phyloP scores from a whole-genome alignment of 139 green algal species.

The Spirogloea muscicola region DNA sequence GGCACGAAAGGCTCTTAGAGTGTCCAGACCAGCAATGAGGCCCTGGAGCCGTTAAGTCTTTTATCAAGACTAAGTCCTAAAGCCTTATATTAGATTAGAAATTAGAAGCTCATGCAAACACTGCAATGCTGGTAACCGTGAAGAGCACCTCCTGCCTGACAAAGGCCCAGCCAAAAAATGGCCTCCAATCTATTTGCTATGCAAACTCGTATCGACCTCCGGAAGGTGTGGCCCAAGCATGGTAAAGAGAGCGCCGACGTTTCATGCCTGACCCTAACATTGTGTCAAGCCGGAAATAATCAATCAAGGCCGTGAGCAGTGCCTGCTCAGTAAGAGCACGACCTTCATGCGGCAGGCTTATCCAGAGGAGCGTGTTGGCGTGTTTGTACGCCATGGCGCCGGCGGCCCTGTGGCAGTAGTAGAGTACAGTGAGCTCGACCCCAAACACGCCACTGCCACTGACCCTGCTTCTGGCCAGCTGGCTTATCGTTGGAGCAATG shows the following conservation, averaged over 20 bases:
- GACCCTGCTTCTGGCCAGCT: slow-evolving; percentile 38
- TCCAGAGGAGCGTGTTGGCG: slow-evolving; percentile 47
- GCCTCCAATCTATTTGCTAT: not conserved
- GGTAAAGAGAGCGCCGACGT: not conserved
- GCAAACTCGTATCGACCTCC: not conserved
- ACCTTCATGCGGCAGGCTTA: slow-evolving; percentile 36
- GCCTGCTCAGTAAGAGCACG: too few species aligned
- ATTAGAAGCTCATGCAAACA: too few species aligned
- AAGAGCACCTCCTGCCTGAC: not conserved
- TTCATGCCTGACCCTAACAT: too few species aligned
- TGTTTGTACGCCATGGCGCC: slow-evolving; percentile 34
- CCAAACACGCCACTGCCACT: not conserved
- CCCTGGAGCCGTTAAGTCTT: too few species aligned
- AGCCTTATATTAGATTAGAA: too few species aligned
- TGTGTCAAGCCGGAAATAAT: too few species aligned
- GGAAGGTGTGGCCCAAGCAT: not conserved
- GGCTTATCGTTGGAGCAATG: slow-evolving; percentile 76
- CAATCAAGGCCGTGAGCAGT: too few species aligned
- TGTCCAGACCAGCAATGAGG: too few species aligned
- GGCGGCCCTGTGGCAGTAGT: slow-evolving; percentile 22
- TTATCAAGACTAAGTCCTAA: not conserved
- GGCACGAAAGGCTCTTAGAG: too few species aligned
- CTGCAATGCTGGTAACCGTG: not conserved
- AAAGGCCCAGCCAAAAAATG: not conserved
- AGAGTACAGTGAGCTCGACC: slow-evolving; percentile 46